These are phyloP conservation scores for Singerocomus inundabilis DNA, from an alignment of 1,284 basidiomycete species.

Conservation along the genomic window DNA sequence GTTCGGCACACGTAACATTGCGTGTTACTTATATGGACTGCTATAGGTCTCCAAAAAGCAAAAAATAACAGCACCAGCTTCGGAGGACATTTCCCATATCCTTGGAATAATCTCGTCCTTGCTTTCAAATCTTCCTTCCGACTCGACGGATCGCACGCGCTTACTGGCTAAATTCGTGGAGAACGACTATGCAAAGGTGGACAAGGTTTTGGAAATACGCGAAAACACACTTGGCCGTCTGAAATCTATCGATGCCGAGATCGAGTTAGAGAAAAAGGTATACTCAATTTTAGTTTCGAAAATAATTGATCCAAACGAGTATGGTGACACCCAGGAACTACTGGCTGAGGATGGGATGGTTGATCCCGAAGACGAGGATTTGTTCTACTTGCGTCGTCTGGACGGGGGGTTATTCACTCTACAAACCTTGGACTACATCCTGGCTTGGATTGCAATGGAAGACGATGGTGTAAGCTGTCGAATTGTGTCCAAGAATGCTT, in stretches of 20 bases:
- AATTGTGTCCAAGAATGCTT: background rate
- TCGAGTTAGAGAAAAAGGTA: slow-evolving; percentile 67
- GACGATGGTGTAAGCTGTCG: slow-evolving; percentile 83
- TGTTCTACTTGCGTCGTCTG: slow-evolving; percentile 80
- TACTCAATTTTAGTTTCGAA: slow-evolving; percentile 7
- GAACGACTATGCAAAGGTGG: slow-evolving; percentile 87
- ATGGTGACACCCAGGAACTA: slow-evolving; percentile 45
- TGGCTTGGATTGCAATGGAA: slow-evolving; percentile 97
- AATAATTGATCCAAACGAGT: background rate
- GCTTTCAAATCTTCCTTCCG: slow-evolving; percentile 86
- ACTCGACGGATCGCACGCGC: slow-evolving; percentile 78
- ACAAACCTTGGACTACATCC: slow-evolving; percentile 89
- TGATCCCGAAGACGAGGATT: slow-evolving; percentile 64
- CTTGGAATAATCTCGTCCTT: slow-evolving; percentile 87
- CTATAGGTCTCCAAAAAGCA: slow-evolving; percentile 58
- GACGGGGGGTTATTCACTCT: slow-evolving; percentile 87
- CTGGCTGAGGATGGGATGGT: slow-evolving; percentile 58
- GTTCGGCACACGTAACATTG: slow-evolving; percentile 7
- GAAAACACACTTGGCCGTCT: slow-evolving; percentile 66
- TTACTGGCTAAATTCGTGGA: slow-evolving; percentile 94
- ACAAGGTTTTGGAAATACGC: slow-evolving; percentile 87
- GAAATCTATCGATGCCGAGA: slow-evolving; percentile 57
- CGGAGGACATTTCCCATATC: slow-evolving; percentile 85
- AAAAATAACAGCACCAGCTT: slow-evolving; percentile 56
- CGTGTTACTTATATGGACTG: slow-evolving; percentile 3